Conservation (phyloP, 306 rosid genomes). For the Cicer yamashitae region DNA sequence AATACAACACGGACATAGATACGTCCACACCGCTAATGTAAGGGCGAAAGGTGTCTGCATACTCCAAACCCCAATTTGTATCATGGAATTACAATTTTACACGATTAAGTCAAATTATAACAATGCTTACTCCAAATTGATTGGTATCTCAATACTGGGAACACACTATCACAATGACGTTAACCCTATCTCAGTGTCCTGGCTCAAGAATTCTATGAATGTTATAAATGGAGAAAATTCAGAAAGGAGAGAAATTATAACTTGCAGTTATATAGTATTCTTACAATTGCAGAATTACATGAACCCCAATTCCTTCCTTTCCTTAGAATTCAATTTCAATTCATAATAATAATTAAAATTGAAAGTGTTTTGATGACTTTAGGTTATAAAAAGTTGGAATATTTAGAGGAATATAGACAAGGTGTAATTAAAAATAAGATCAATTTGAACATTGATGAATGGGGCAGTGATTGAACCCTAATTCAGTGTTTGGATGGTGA, state of each 20-base stretch:
- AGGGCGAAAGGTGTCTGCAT: no score
- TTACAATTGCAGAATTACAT: constrained; percentile 14
- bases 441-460: constrained; percentile 14
- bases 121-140: constrained; percentile 6
- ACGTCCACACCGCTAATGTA: no score
- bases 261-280: background rate
- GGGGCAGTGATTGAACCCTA: constrained; percentile 40
- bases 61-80: background rate
- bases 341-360: background rate
- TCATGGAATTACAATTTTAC: background rate
- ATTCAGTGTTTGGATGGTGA: constrained; percentile 44
- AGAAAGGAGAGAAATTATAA: background rate
- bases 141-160: background rate
- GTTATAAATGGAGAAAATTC: constrained; percentile 7
- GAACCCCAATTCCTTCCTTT: constrained; percentile 15
- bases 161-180: constrained; percentile 16
- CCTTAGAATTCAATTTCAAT: background rate
- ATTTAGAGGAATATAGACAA: constrained; percentile 28
- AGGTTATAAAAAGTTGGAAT: constrained; percentile 11
- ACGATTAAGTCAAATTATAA: constrained; percentile 17
- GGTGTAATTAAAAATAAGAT: background rate
- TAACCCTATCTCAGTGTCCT: constrained; percentile 4
- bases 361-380: constrained; percentile 5
- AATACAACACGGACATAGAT: no score
- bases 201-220: background rate